Conservation (phyloP, 768 basidiomycete genomes). For the Gloeopeniophorella convolvens region DNA sequence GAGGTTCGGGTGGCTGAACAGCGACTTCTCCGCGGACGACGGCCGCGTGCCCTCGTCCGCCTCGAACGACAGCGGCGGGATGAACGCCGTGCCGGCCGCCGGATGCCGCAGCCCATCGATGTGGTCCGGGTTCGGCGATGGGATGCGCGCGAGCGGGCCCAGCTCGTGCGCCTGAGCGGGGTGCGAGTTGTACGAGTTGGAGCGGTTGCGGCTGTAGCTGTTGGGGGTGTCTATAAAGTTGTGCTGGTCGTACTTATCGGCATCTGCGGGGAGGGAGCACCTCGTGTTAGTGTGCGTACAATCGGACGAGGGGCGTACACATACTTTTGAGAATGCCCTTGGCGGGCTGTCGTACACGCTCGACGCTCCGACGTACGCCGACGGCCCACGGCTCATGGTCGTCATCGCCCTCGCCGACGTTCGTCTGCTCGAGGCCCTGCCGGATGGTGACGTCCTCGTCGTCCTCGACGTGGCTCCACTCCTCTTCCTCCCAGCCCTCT, state of each 20-base stretch:
- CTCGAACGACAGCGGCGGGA: constrained; percentile 58
- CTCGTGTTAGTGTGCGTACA: not conserved
- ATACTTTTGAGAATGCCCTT: constrained; percentile 89
- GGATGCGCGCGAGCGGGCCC: constrained; percentile 77
- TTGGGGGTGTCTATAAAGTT: constrained; percentile 39
- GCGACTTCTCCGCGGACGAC: constrained; percentile 41
- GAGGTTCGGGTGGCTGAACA: constrained; percentile 67
- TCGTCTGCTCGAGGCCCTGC: constrained; percentile 44
- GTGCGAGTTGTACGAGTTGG: constrained; percentile 73
- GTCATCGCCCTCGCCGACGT: constrained; percentile 45
- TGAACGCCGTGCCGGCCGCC: constrained; percentile 26
- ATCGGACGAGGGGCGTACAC: constrained; percentile 13
- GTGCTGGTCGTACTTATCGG: constrained; percentile 62
- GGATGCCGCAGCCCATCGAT: constrained; percentile 81
- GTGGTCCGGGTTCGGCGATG: constrained; percentile 77
- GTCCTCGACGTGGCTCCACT: constrained; percentile 62
- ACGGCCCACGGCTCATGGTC: constrained; percentile 76
- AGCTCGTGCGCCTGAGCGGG: constrained; percentile 47
- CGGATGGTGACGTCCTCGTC: constrained; percentile 74
- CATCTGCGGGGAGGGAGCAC: constrained; percentile 40
- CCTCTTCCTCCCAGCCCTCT: constrained; percentile 75
- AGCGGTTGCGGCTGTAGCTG: constrained; percentile 51
- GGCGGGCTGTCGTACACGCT: constrained; percentile 57
- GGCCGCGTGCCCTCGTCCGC: constrained; percentile 31
- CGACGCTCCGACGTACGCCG: constrained; percentile 63